phyloP scores from a whole-genome alignment of 768 basidiomycete species.

The Lenzites betulinus region DNA sequence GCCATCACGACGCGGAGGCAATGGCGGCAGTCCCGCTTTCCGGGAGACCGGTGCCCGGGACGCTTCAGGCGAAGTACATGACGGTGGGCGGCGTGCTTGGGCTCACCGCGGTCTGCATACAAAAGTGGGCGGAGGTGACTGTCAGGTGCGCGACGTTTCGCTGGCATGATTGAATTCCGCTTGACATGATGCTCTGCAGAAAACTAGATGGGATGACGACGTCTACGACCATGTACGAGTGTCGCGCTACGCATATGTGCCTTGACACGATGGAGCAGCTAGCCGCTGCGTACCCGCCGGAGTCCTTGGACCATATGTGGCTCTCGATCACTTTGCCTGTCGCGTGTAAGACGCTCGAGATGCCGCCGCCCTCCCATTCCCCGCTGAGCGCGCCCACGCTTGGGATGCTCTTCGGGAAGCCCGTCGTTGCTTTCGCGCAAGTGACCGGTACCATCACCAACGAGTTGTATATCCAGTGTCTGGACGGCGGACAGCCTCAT shows the following conservation, averaged over 20 bases:
- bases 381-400: neutral
- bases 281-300: neutral
- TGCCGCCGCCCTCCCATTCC: neutral
- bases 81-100: neutral
- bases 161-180: too few species aligned
- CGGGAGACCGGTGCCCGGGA: neutral
- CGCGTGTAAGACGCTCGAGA: neutral
- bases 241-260: neutral
- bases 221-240: neutral
- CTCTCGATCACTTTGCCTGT: neutral
- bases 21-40: neutral
- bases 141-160: too few species aligned
- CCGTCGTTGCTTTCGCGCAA: neutral
- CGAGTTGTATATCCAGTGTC: neutral
- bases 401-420: neutral
- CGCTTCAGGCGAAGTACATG: neutral
- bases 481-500: neutral
- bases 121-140: neutral
- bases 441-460: neutral
- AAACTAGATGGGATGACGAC: neutral
- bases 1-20: neutral
- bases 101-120: neutral
- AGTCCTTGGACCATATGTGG: neutral
- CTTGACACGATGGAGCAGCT: neutral
- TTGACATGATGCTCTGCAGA: too few species aligned